A percentile compares a stretch with the other conserved stretches of the same genome.
Evolutionary conservation across 2,329 filamentous ascomycete genomes (phyloP).

Genomic region (Aureobasidium sp.): DNA sequence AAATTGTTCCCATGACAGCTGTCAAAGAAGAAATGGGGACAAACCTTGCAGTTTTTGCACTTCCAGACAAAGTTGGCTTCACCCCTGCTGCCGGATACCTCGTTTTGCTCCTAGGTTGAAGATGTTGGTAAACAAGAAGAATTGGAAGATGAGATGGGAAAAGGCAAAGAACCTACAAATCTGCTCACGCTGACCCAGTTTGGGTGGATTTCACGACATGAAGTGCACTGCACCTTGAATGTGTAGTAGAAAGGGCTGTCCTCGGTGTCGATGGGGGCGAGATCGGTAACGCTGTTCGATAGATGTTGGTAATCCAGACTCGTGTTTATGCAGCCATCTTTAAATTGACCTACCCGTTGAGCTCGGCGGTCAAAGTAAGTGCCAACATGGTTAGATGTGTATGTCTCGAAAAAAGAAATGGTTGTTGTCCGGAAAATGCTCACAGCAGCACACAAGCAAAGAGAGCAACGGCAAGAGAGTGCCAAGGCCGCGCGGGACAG

Average conservation of each 20-base stretch:
- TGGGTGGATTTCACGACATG: conserved; percentile 81
- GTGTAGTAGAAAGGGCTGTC: conserved; percentile 90
- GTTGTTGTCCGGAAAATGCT: not conserved
- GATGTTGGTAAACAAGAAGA: not conserved
- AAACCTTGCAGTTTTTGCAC: conserved; percentile 94
- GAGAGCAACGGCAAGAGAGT: not conserved
- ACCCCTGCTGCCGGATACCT: conserved; percentile 85
- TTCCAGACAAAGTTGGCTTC: conserved; percentile 99
- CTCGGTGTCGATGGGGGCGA: conserved; percentile 74
- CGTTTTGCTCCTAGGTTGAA: conserved; percentile 67
- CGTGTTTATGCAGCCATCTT: not conserved
- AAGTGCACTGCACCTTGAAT: conserved; percentile 98
- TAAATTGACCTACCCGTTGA: conserved; percentile 53
- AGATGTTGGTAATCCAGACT: conserved; percentile 10
- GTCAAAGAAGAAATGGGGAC: conserved; percentile 18
- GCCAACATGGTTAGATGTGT: conserved; percentile 51
- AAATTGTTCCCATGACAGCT: no score
- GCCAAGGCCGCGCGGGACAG: conserved; percentile 11
- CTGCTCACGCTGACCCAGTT: conserved; percentile 83
- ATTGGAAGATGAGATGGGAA: not conserved
- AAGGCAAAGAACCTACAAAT: conserved; percentile 56
- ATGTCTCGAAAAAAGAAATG: not conserved
- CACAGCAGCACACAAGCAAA: not conserved
- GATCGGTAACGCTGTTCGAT: conserved; percentile 71
- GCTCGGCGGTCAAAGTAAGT: conserved; percentile 60